These are phyloP conservation scores for Backusella tuberculispora DNA, from an alignment of 192 early-diverging fungal genomes.

Conservation along the genomic window DNA sequence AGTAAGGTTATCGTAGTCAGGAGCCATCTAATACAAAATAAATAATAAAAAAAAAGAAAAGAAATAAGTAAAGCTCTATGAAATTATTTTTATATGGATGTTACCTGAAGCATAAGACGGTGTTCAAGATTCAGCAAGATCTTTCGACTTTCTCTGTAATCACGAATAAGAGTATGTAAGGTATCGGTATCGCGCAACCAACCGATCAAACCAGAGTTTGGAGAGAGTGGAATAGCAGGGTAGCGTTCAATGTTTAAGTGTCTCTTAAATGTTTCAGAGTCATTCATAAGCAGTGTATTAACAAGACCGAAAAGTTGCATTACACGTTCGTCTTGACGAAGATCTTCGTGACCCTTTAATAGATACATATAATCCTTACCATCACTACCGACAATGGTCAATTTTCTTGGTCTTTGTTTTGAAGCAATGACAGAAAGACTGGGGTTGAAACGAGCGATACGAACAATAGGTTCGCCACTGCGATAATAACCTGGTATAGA, in stretches of 20 bases:
- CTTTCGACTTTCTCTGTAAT: constrained; percentile 82
- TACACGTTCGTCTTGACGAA: constrained; percentile 97
- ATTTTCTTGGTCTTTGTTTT: constrained; percentile 88
- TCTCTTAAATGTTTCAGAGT: constrained; percentile 88
- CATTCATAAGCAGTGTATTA: constrained; percentile 82
- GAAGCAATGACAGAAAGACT: constrained; percentile 86
- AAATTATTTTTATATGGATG: not conserved
- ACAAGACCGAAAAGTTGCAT: constrained; percentile 99
- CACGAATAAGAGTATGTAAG: constrained; percentile 81
- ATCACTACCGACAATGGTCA: constrained; percentile 87
- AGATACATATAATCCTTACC: constrained; percentile 89
- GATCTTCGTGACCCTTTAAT: constrained; percentile 97
- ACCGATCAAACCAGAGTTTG: constrained; percentile 93
- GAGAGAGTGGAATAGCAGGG: constrained; percentile 92
- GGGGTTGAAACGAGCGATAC: constrained; percentile 84
- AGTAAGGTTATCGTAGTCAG: constrained; percentile 88
- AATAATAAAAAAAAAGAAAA: not conserved
- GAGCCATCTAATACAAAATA: constrained; percentile 69
- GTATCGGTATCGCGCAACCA: constrained; percentile 93
- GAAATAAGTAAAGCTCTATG: not conserved
- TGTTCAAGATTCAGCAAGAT: constrained; percentile 91
- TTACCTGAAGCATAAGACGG: constrained; percentile 80
- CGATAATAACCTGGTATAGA: constrained; percentile 91
- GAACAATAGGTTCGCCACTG: constrained; percentile 83
- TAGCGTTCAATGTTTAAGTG: constrained; percentile 90